These are phyloP conservation scores for Trichothecium sympodiale DNA, from an alignment of 2,329 filamentous ascomycete species.

Conservation along the genomic window DNA sequence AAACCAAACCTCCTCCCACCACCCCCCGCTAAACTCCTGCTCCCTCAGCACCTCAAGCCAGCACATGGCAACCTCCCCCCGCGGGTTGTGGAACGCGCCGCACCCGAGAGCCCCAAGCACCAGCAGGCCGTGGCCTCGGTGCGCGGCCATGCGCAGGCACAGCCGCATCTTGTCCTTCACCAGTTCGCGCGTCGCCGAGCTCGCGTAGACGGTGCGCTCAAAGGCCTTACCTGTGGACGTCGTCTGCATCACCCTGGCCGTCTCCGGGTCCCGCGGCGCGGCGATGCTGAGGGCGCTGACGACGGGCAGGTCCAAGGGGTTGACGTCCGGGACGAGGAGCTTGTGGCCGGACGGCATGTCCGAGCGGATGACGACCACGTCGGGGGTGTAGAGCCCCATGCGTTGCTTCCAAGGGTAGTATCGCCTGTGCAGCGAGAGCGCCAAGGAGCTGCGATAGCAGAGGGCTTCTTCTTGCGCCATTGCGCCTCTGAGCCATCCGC, in stretches of 20 bases:
- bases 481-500: slow-evolving; percentile 51
- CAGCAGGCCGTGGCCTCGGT: slow-evolving; percentile 42
- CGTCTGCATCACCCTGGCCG: slow-evolving; percentile 7
- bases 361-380: slow-evolving; percentile 46
- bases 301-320: slow-evolving; percentile 29
- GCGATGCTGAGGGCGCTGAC: slow-evolving; percentile 52
- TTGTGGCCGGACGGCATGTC: slow-evolving; percentile 33
- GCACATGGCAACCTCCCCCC: slow-evolving; percentile 47
- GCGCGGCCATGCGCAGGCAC: slow-evolving; percentile 47
- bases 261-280: slow-evolving; percentile 33
- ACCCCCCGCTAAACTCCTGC: slow-evolving; percentile 49
- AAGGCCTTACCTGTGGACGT: slow-evolving; percentile 9
- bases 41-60: slow-evolving; percentile 52
- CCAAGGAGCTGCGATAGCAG: slow-evolving; percentile 51
- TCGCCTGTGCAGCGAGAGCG: slow-evolving; percentile 28
- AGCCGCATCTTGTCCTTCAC: slow-evolving; percentile 55
- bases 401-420: slow-evolving; percentile 43
- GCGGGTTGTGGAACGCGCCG: slow-evolving; percentile 54
- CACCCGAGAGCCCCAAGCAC: slow-evolving; percentile 61
- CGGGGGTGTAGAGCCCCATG: slow-evolving; percentile 47
- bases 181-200: slow-evolving; percentile 32
- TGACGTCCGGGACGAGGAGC: slow-evolving; percentile 26
- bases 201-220: slow-evolving; percentile 25
- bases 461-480: slow-evolving; percentile 59
- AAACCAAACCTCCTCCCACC: slow-evolving; percentile 55